Base-by-base conservation (phyloP, 2,329 filamentous ascomycete genomes). In the Golovinomyces cichoracearum region DNA sequence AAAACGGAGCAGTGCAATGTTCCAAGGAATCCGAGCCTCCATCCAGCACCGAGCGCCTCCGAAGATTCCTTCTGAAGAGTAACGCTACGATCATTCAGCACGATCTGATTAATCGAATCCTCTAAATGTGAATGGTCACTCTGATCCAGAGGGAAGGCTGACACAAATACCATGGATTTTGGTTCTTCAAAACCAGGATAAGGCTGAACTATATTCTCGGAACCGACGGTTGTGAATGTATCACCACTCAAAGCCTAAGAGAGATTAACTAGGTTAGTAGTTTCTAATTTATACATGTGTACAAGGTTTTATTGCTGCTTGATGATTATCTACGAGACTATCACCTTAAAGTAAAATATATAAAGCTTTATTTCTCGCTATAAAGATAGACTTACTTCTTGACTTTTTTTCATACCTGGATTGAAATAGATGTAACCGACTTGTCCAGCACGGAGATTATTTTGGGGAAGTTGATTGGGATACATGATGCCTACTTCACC, bases 1-100 rank as follows among this genome's bases (percentile, higher is more conserved):
- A 98, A 98, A 4, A 98, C 90, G n/a, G 86, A 95, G 65, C 90
- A 95, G 63, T 98, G 90, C 45, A 98, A 68, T 12, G 86, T 95
- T n/a, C 90, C 90, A 3, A 98, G 66, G 60, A 98, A 98, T 0
- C 90, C 90, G 10, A 98, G 67, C 42, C 90, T 78, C 80, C 90
- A 98, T 1, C 90, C 90, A 1, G 88, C 83, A 0, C 90, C 90
- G 0, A 98, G 69, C 0, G 90, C 90, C 59, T 95, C 85, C 0
- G 86, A 94, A 23, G 83, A 83, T 61, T 95, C 90, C 61, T 95
- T 95, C 56, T 86, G 81, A 44, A 95, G 68, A 2, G 85, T 93
- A 27, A 98, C 83, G 61, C 85, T 93, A 51, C 90, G 78, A 62
- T 98, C 90, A 61, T 98, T 98, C 48, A 98, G 74, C 1, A 88